These are phyloP conservation scores for Dittrichia graveolens DNA, from an alignment of 129 eudicot genomes.

Conservation along the genomic window DNA sequence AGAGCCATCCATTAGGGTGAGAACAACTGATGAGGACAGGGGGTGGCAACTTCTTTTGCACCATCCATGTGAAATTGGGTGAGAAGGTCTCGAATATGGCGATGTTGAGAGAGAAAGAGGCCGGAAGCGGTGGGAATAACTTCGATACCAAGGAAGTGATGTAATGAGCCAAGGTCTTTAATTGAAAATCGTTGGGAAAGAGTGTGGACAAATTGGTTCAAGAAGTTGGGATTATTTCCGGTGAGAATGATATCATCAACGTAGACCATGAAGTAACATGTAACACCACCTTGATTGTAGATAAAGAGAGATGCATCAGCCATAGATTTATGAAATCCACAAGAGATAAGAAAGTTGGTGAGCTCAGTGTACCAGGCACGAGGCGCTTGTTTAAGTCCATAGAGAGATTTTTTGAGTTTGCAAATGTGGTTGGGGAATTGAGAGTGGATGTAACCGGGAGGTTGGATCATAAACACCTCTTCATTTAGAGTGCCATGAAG, in stretches of 20 bases:
- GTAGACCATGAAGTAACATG: too few species aligned
- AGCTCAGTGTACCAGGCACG: too few species aligned
- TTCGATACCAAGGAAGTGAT: too few species aligned
- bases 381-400: too few species aligned
- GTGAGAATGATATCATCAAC: too few species aligned
- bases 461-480: neutral
- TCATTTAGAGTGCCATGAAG: too few species aligned
- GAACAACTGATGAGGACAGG: too few species aligned
- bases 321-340: neutral
- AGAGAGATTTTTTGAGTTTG: neutral
- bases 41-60: too few species aligned
- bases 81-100: neutral
- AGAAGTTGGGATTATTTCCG: neutral
- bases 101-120: neutral
- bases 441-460: neutral
- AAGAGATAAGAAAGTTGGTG: neutral
- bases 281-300: too few species aligned
- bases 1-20: too few species aligned
- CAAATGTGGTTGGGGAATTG: neutral
- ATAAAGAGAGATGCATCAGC: neutral
- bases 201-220: neutral
- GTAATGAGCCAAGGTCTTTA: neutral
- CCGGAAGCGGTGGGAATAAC: constrained; percentile 2
- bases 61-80: too few species aligned
- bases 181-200: neutral